A percentile compares a stretch with the other conserved stretches of the same genome.
These are phyloP conservation scores for Fraxinus baroniana DNA, from an alignment of 305 asterid genomes.

Conservation along the genomic window DNA sequence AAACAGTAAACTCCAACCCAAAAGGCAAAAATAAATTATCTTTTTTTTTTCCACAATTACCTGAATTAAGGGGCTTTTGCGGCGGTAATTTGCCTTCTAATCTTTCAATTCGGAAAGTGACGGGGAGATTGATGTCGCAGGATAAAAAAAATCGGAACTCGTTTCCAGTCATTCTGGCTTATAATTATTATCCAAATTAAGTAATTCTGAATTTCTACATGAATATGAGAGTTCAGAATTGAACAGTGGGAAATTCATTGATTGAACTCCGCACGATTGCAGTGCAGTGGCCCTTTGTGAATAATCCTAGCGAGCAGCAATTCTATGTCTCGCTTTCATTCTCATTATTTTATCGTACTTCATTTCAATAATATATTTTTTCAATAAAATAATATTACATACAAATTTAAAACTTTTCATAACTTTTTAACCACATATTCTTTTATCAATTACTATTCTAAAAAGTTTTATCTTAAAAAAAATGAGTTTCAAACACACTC, in stretches of 20 bases:
- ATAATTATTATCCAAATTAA: background rate
- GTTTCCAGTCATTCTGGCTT: constrained; percentile 57
- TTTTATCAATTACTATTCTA: background rate
- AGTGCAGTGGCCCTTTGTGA: background rate
- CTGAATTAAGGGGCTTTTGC: constrained; percentile 51
- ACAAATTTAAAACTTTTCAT: no score
- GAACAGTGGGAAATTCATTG: background rate
- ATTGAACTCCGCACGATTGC: background rate
- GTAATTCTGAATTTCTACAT: background rate
- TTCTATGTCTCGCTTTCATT: no score
- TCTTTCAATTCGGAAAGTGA: constrained; percentile 82
- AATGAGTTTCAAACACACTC: no score
- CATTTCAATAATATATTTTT: no score
- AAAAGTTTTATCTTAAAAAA: no score
- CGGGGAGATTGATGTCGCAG: constrained; percentile 92
- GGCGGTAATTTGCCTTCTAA: constrained; percentile 76
- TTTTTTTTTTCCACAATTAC: constrained; percentile 24
- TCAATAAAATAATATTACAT: no score
- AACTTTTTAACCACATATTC: no score
- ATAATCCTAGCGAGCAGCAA: background rate
- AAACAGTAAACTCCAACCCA: background rate
- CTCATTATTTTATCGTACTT: no score
- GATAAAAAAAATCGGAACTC: constrained; percentile 91
- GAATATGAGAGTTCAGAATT: background rate
- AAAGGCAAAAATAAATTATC: background rate